phyloP scores from a whole-genome alignment of 208 protist genomes.

The Tritrichomonas foetus region DNA sequence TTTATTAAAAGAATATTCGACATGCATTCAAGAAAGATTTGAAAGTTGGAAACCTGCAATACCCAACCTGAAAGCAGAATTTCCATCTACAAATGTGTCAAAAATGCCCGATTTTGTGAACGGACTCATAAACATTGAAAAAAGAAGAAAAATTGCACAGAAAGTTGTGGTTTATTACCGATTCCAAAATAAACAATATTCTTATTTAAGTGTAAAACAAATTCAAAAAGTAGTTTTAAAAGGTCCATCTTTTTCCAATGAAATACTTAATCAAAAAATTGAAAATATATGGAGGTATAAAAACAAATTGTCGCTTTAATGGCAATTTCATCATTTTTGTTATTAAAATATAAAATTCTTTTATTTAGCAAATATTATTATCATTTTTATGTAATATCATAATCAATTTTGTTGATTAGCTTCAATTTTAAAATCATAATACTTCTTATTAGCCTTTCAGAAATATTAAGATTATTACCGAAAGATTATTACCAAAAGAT shows the following conservation, averaged over 20 bases:
- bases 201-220: neutral
- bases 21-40: neutral
- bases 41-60: neutral
- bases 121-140: neutral
- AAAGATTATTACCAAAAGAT: too few species aligned
- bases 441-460: too few species aligned
- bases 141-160: neutral
- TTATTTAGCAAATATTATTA: too few species aligned
- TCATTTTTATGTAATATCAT: too few species aligned
- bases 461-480: too few species aligned
- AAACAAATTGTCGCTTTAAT: too few species aligned
- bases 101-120: neutral
- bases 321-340: too few species aligned
- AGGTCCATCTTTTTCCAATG: neutral
- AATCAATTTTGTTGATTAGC: too few species aligned
- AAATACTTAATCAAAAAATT: too few species aligned
- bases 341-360: too few species aligned
- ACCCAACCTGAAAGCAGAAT: neutral
- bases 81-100: neutral
- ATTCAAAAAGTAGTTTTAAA: neutral
- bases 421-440: too few species aligned
- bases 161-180: neutral
- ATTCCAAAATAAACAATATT: conserved; percentile 9
- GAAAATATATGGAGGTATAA: too few species aligned
- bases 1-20: neutral